Base-by-base conservation (phyloP, 1,139 yeast species). In the Taphrina populina region DNA sequence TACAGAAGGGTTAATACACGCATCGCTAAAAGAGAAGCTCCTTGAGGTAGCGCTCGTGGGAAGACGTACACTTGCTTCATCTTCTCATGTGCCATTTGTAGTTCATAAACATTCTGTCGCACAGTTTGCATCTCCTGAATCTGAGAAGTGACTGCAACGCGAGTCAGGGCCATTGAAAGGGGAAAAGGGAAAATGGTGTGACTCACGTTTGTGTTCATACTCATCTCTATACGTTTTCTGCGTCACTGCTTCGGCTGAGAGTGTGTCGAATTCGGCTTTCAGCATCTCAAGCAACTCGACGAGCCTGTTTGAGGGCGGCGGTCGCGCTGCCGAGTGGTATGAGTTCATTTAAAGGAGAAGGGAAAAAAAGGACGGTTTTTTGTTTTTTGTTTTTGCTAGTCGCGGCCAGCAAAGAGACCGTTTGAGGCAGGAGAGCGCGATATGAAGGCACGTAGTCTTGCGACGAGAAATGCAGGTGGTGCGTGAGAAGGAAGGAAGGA, bases 51-150 rank as follows among this genome's bases (percentile, higher is more conserved):
- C n/a, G n/a, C n/a, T n/a, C n/a, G n/a, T n/a, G n/a, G n/a, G n/a
- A 6, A 20, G 5, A 23, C 62, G 4, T 53, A 62, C 47, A 94
- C 90, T 66, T 90, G 97, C 73, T 90, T 90, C 79, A 92, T 87
- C 69, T 88, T 87, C 64, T 95, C 78, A 72, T 92, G 97, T 45
- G 95, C 94, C 79, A 84, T 80, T 69, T 92, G 97, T 65, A 92
- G 78, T 69, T 92, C 97, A 67, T 84, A 88, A 49, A 92, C 95
- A 15, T 95, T 87, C 67, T 88, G 95, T 66, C 96, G 80, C 62
- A 92, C 90, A 69, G 87, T 95, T 68, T 88, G 94, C 82, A 92
- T 84, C 70, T 92, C 98, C 54, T 87, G 88, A 56, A 88, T 84
- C 71, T 92, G 97, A 71, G 88, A 96, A 68, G 81, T 83, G 68